A percentile compares a stretch with the other conserved stretches of the same genome.
These are phyloP conservation scores for Tolypocladium amazonense DNA, from an alignment of 2,329 filamentous ascomycete genomes.

Conservation along the genomic window DNA sequence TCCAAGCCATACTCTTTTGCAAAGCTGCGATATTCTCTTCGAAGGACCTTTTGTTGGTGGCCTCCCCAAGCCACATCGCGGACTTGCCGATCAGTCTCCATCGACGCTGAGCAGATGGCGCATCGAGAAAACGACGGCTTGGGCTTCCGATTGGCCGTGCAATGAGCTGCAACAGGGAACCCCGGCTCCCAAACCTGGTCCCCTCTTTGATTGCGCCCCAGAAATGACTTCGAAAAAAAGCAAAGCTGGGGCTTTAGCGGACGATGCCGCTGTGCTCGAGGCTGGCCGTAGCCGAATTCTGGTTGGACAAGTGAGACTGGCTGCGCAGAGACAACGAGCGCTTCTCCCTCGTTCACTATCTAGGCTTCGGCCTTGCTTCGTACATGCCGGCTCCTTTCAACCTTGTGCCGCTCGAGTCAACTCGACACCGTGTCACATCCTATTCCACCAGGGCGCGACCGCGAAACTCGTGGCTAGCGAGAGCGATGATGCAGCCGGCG, in stretches of 20 bases:
- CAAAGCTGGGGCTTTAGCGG: neutral
- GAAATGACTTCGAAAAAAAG: neutral
- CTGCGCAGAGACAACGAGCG: neutral
- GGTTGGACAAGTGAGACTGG: neutral
- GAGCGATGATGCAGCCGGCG: constrained; percentile 1
- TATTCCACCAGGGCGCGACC: neutral
- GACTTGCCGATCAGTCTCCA: neutral
- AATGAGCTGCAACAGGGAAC: neutral
- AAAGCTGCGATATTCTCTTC: neutral
- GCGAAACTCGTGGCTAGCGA: neutral
- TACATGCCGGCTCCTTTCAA: neutral
- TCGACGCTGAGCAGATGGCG: neutral
- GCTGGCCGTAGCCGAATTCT: neutral
- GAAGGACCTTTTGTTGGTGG: neutral
- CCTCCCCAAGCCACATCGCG: neutral
- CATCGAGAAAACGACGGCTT: neutral
- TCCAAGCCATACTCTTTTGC: neutral
- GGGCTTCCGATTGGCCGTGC: neutral
- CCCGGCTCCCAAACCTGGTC: neutral
- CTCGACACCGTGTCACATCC: neutral
- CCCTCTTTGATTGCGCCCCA: neutral
- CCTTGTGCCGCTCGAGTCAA: neutral
- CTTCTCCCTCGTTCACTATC: neutral
- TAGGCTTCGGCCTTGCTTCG: neutral
- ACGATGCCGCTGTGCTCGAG: neutral